Percentiles rank a stretch among this genome's conserved stretches.
Conservation (phyloP, 345 rosid species). For the Noccaea bulbosa region DNA sequence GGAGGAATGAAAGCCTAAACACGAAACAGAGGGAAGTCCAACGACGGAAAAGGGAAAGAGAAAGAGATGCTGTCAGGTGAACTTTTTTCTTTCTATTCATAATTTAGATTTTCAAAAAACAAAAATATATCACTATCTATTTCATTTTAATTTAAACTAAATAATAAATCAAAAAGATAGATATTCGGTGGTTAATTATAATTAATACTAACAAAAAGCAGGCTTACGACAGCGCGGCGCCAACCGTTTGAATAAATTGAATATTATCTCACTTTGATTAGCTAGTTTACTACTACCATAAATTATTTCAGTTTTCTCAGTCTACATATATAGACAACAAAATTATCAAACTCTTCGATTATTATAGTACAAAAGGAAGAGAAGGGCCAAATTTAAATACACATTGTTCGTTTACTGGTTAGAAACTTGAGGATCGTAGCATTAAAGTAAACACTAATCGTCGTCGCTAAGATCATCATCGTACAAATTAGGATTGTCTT, state of each 20-base stretch:
- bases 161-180: conserved; percentile 22
- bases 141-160: not conserved
- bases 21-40: conserved; percentile 31
- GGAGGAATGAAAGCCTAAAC: conserved; percentile 31
- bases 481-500: conserved; percentile 45
- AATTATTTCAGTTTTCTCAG: not conserved
- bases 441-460: conserved; percentile 25
- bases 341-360: not conserved
- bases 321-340: conserved; percentile 1
- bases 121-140: not conserved
- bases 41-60: conserved; percentile 23
- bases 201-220: not conserved
- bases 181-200: conserved; percentile 31
- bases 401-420: conserved; percentile 10
- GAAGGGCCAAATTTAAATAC: conserved; percentile 14
- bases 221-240: conserved; percentile 37
- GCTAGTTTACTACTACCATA: not conserved
- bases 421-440: conserved; percentile 8
- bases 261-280: not conserved
- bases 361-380: not conserved
- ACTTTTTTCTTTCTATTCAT: not conserved
- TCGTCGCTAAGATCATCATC: conserved; percentile 54
- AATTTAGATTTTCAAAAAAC: not conserved
- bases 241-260: conserved; percentile 16
- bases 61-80: conserved; percentile 31